Evolutionary conservation across 768 basidiomycete species (phyloP).

Genomic region (Termitomyces sp.): DNA sequence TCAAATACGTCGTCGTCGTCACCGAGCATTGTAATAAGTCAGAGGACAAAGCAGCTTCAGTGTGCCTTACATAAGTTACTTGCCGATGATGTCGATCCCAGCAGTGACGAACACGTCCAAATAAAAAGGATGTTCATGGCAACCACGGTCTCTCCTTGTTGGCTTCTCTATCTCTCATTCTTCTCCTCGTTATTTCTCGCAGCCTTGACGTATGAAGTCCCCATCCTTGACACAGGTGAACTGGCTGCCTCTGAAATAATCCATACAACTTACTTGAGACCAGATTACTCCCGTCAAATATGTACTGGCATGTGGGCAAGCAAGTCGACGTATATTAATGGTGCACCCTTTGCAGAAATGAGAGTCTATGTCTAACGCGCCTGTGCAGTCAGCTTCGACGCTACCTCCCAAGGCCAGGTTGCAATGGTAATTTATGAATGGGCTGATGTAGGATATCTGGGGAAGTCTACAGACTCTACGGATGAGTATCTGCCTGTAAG

Average conservation of each 20-base stretch:
- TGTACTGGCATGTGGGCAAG: conserved; percentile 96
- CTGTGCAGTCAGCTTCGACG: conserved; percentile 67
- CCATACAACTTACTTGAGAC: conserved; percentile 1
- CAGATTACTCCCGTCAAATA: conserved; percentile 80
- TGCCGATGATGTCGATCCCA: conserved; percentile 12
- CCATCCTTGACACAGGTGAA: conserved; percentile 58
- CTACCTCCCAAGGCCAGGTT: conserved; percentile 74
- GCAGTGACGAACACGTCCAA: conserved; percentile 27
- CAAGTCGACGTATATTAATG: conserved; percentile 74
- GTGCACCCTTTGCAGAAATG: conserved; percentile 30
- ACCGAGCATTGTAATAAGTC: conserved; percentile 59
- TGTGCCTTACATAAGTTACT: conserved; percentile 11
- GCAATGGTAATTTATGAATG: conserved; percentile 97
- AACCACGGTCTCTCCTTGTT: conserved; percentile 14
- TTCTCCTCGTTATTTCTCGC: conserved; percentile 27
- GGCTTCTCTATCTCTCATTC: conserved; percentile 16
- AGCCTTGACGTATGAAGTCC: conserved; percentile 50
- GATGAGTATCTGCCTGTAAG: conserved; percentile 64
- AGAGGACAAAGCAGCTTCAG: not conserved
- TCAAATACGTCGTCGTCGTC: conserved; percentile 90
- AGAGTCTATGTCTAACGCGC: conserved; percentile 3
- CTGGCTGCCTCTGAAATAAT: conserved; percentile 4
- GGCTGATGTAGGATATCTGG: conserved; percentile 81
- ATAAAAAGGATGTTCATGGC: conserved; percentile 16
- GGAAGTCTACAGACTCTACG: conserved; percentile 51